These are phyloP conservation scores for Phycomyces blakesleeanus DNA, from an alignment of 192 early-diverging fungal genomes.

Conservation along the genomic window DNA sequence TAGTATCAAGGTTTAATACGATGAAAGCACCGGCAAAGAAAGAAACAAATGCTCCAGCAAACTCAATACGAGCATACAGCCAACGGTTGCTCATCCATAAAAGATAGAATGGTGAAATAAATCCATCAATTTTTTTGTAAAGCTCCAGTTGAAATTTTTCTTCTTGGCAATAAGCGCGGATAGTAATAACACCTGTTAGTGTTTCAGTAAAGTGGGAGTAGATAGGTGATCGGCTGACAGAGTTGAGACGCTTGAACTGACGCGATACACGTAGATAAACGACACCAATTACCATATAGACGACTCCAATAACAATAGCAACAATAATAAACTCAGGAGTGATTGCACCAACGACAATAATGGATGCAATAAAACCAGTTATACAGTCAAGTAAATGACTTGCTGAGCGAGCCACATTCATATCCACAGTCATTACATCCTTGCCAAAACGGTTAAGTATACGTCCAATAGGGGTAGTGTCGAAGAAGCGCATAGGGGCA, in stretches of 20 bases:
- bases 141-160: conserved; percentile 61
- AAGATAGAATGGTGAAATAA: conserved; percentile 82
- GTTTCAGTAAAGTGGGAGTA: conserved; percentile 83
- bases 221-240: conserved; percentile 69
- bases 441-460: conserved; percentile 78
- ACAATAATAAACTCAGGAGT: conserved; percentile 72
- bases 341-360: conserved; percentile 60
- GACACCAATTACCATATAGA: conserved; percentile 60
- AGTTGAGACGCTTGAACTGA: conserved; percentile 88
- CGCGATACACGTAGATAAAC: conserved; percentile 77
- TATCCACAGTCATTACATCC: conserved; percentile 82
- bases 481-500: conserved; percentile 83
- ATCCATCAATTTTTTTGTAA: conserved; percentile 58
- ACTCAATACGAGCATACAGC: conserved; percentile 81
- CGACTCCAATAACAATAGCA: conserved; percentile 46
- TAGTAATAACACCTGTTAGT: conserved; percentile 68
- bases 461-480: conserved; percentile 83
- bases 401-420: conserved; percentile 45
- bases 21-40: conserved; percentile 70
- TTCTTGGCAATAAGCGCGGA: conserved; percentile 80
- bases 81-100: conserved; percentile 87
- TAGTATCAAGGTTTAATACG: conserved; percentile 39
- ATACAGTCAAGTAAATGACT: conserved; percentile 49
- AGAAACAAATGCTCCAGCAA: conserved; percentile 69
- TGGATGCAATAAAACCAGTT: conserved; percentile 49